Conservation (phyloP, 108 stramenopile species). For the Pseudonitzschia multistriata region DNA sequence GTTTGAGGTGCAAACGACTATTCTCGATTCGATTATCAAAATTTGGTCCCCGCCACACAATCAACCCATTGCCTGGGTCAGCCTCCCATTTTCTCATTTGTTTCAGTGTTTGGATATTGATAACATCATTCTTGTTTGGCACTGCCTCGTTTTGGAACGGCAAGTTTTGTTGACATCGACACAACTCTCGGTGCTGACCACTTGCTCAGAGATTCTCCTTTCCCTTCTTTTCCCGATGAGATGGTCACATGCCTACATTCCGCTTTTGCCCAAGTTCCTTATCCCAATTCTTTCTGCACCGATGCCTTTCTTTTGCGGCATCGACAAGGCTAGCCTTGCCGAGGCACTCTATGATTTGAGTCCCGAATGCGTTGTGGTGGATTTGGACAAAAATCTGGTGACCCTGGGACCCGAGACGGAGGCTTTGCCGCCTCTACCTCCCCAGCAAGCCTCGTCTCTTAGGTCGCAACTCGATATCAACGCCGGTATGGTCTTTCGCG, state of each 20-base stretch:
- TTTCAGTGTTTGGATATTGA: conserved; percentile 86
- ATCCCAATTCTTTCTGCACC: conserved; percentile 80
- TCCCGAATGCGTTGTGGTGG: conserved; percentile 79
- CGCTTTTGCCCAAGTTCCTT: conserved; percentile 74
- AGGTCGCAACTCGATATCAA: conserved; percentile 52
- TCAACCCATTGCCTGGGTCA: conserved; percentile 88
- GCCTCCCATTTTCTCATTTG: conserved; percentile 75
- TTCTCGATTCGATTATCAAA: conserved; percentile 72
- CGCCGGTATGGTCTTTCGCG: conserved; percentile 71
- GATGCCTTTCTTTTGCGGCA: conserved; percentile 83
- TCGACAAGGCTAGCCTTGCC: conserved; percentile 78
- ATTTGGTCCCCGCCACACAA: conserved; percentile 88
- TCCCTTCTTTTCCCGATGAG: conserved; percentile 89
- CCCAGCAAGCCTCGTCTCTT: conserved; percentile 44
- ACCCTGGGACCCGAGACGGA: conserved; percentile 60
- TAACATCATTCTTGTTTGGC: conserved; percentile 77
- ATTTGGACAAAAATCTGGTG: conserved; percentile 78
- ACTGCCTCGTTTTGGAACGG: conserved; percentile 78
- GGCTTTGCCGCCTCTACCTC: conserved; percentile 68
- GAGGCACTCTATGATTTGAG: conserved; percentile 70
- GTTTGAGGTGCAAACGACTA: conserved; percentile 83
- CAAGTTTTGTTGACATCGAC: conserved; percentile 86
- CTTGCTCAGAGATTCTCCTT: conserved; percentile 80
- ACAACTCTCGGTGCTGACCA: conserved; percentile 81
- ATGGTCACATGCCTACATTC: conserved; percentile 91